These are phyloP conservation scores for Cystofilobasidium bisporidii DNA, from an alignment of 768 basidiomycete genomes.

Conservation along the genomic window DNA sequence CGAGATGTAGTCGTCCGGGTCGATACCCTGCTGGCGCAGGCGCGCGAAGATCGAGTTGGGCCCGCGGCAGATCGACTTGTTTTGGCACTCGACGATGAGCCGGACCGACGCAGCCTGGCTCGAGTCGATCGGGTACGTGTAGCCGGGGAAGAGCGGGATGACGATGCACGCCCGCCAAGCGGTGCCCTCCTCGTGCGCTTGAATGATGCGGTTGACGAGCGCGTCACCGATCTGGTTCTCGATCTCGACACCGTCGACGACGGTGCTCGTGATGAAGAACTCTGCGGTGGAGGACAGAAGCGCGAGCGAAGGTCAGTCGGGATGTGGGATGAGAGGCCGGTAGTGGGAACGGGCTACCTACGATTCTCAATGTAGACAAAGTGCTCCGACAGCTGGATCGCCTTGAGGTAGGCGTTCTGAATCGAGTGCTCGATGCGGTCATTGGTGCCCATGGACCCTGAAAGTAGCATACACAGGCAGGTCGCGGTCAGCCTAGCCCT, in stretches of 20 bases:
- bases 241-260: conserved; percentile 70
- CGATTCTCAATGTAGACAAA: conserved; percentile 96
- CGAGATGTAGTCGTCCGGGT: conserved; percentile 83
- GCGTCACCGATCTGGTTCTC: conserved; percentile 95
- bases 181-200: conserved; percentile 67
- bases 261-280: conserved; percentile 52
- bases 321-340: too few relatives aligned
- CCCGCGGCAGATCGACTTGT: conserved; percentile 74
- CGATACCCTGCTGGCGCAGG: conserved; percentile 73
- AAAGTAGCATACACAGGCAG: neutral
- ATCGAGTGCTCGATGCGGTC: conserved; percentile 78
- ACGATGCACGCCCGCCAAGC: conserved; percentile 83
- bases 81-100: conserved; percentile 91
- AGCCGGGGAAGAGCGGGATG: conserved; percentile 85
- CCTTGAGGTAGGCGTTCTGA: conserved; percentile 86
- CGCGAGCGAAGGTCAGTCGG: neutral
- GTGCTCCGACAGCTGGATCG: conserved; percentile 49
- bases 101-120: conserved; percentile 88
- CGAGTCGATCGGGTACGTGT: conserved; percentile 84
- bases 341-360: neutral
- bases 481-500: neutral
- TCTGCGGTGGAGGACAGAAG: conserved; percentile 28
- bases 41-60: conserved; percentile 83
- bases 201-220: conserved; percentile 77
- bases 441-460: conserved; percentile 74